Percentiles rank a stretch among this genome's conserved stretches.
phyloP scores from a whole-genome alignment of 805 yeast species.

The Saturnispora besseyi region DNA sequence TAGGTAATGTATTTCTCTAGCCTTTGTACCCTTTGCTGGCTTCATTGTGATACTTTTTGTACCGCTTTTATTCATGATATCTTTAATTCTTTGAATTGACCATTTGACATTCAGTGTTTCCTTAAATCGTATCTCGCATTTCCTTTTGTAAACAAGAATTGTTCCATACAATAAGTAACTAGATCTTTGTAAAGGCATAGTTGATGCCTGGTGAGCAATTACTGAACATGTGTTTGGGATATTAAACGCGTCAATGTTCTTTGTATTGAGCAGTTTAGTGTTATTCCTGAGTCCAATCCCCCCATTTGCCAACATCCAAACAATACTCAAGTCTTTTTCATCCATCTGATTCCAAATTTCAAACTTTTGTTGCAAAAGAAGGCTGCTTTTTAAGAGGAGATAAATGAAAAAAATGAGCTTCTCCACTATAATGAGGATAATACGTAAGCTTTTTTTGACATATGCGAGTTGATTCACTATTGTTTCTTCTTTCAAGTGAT shows the following conservation, averaged over 20 bases:
- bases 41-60: background rate
- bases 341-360: background rate
- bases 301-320: background rate
- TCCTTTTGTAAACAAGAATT: constrained; percentile 38
- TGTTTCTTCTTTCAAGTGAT: background rate
- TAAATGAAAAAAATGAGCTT: constrained; percentile 3
- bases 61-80: background rate
- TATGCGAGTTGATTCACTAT: background rate
- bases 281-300: background rate
- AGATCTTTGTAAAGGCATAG: constrained; percentile 27
- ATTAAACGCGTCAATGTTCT: constrained; percentile 28
- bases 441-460: background rate
- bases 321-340: background rate
- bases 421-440: background rate
- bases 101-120: constrained; percentile 21
- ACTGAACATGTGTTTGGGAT: constrained; percentile 36
- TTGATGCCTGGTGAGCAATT: constrained; percentile 17
- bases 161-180: constrained; percentile 42
- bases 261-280: background rate
- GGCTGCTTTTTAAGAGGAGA: background rate
- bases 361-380: background rate
- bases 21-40: background rate
- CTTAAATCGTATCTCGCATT: constrained; percentile 19
- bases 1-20: constrained; percentile 5
- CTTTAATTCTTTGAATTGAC: constrained; percentile 25